These are phyloP conservation scores for Sphaerobolus stellatus DNA, from an alignment of 1,284 basidiomycete species.

Conservation along the genomic window DNA sequence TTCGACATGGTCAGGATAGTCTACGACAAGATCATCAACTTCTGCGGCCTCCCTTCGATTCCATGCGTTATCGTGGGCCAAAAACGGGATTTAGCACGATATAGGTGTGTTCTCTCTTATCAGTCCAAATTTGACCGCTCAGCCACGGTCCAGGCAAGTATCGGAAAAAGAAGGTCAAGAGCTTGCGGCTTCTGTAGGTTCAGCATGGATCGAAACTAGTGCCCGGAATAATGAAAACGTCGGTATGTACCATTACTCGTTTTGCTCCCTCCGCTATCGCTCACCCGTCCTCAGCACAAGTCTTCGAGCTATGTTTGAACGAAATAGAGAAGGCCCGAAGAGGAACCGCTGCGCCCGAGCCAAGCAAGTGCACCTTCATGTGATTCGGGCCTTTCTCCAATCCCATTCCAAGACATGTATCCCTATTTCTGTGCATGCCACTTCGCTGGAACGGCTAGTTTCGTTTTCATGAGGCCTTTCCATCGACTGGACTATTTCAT, in stretches of 20 bases:
- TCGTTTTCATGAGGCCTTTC: no score
- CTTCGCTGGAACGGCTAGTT: no score
- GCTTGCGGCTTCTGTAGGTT: constrained; percentile 70
- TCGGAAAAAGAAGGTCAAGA: constrained; percentile 71
- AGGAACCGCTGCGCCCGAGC: constrained; percentile 55
- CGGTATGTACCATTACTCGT: constrained; percentile 53
- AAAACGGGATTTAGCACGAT: constrained; percentile 75
- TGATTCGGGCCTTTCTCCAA: constrained; percentile 40
- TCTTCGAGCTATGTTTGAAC: constrained; percentile 84
- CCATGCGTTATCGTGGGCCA: constrained; percentile 97
- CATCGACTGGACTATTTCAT: no score
- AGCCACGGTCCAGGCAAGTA: constrained; percentile 65
- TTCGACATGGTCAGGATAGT: constrained; percentile 97
- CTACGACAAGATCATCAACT: constrained; percentile 97
- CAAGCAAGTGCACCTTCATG: constrained; percentile 69
- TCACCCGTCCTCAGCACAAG: constrained; percentile 63
- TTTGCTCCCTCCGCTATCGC: constrained; percentile 1
- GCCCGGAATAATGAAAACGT: constrained; percentile 90
- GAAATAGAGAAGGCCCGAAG: constrained; percentile 81
- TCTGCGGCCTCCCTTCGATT: constrained; percentile 85
- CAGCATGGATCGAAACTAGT: constrained; percentile 86
- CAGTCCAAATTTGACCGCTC: constrained; percentile 23
- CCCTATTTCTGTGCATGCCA: background rate
- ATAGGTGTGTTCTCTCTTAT: constrained; percentile 16
- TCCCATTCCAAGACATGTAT: constrained; percentile 4